Evolutionary conservation across 2,329 filamentous ascomycete genomes (phyloP).

Genomic region (Colletotrichum somersetense): DNA sequence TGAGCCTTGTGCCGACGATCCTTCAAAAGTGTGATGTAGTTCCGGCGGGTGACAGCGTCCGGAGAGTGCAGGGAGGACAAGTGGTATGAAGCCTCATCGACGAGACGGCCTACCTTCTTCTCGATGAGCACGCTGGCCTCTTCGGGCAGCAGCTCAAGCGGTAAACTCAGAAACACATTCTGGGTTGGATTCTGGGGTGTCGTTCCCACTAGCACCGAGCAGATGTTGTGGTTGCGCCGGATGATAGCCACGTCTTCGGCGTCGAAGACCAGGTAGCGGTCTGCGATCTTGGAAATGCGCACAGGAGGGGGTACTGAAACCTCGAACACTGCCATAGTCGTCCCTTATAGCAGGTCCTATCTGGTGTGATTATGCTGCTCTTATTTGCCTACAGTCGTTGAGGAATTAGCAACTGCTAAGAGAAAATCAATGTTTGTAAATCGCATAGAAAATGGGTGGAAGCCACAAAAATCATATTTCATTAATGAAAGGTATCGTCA

Average conservation of each 20-base stretch:
- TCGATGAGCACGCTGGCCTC: conserved; percentile 87
- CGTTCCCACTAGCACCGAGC: conserved; percentile 86
- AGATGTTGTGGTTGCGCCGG: conserved; percentile 84
- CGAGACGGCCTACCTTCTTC: conserved; percentile 80
- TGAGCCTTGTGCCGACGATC: conserved; percentile 58
- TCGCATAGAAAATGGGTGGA: neutral
- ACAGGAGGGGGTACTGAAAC: conserved; percentile 59
- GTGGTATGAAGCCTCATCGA: conserved; percentile 83
- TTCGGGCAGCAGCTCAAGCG: conserved; percentile 90
- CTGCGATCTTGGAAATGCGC: conserved; percentile 83
- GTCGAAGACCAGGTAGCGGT: conserved; percentile 91
- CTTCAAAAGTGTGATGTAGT: conserved; percentile 72
- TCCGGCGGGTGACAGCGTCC: conserved; percentile 67
- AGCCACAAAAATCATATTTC: conserved; percentile 44
- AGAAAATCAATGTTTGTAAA: neutral
- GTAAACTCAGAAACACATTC: conserved; percentile 91
- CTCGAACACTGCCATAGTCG: conserved; percentile 46
- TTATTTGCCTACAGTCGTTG: neutral
- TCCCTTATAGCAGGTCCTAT: neutral
- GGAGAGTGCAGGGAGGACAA: conserved; percentile 71
- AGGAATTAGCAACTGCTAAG: conserved; percentile 14
- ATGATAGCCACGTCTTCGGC: conserved; percentile 82
- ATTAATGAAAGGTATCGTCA: conserved; percentile 58
- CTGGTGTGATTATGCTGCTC: conserved; percentile 41
- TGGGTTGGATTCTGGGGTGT: conserved; percentile 94